These are phyloP conservation scores for Hemisphaericaspora lyxosophila DNA, from an alignment of 1,139 yeast genomes.

Conservation along the genomic window DNA sequence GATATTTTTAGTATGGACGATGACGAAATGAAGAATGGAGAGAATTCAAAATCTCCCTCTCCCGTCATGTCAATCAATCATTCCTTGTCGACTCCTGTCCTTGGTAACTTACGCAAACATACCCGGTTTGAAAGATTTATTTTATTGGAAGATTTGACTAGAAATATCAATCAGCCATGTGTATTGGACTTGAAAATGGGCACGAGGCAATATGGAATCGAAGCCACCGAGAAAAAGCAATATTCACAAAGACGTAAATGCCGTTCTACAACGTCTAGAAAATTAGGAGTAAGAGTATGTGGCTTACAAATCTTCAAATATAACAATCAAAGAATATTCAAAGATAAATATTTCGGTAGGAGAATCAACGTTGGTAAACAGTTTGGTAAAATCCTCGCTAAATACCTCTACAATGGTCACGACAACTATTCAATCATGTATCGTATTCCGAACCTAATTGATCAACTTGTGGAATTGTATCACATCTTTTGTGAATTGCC, in stretches of 20 bases:
- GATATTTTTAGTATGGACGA: slow-evolving; percentile 10
- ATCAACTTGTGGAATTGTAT: slow-evolving; percentile 58
- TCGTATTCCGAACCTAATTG: slow-evolving; percentile 67
- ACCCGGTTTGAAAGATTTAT: slow-evolving; percentile 77
- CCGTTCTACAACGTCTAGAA: slow-evolving; percentile 72
- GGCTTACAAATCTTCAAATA: slow-evolving; percentile 88
- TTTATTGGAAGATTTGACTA: slow-evolving; percentile 86
- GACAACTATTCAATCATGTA: slow-evolving; percentile 57
- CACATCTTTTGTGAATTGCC: slow-evolving; percentile 52
- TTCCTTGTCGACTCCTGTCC: not conserved
- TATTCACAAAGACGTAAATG: slow-evolving; percentile 83
- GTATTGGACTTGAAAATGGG: slow-evolving; percentile 98
- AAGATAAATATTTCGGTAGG: slow-evolving; percentile 93
- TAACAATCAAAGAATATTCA: slow-evolving; percentile 36
- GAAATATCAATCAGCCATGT: slow-evolving; percentile 80
- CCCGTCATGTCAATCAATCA: slow-evolving; percentile 4
- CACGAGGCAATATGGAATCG: slow-evolving; percentile 96
- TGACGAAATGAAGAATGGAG: slow-evolving; percentile 1
- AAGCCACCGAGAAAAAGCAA: slow-evolving; percentile 72
- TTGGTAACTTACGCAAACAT: slow-evolving; percentile 32
- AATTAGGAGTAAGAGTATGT: slow-evolving; percentile 88
- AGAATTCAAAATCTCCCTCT: slow-evolving; percentile 5
- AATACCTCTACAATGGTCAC: slow-evolving; percentile 78
- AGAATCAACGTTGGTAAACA: slow-evolving; percentile 69
- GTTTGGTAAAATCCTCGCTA: slow-evolving; percentile 69